Base-by-base conservation (phyloP, 2,329 filamentous ascomycete genomes). In the Nemania serpens region DNA sequence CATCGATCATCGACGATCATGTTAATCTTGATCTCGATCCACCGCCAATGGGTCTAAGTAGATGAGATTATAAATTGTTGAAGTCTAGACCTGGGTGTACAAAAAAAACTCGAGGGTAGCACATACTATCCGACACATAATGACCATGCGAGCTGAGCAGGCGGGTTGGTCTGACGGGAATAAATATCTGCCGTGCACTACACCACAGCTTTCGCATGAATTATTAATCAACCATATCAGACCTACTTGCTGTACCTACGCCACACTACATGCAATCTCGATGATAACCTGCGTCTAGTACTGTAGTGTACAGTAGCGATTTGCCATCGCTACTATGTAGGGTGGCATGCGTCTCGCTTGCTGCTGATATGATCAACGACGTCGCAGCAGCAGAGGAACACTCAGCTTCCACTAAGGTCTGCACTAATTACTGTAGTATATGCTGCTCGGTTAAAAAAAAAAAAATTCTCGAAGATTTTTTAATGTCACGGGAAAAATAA, bases 21-120 rank as follows among this genome's bases (percentile, higher is more conserved):
- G 17, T 52, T 22, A 25, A 36, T 15, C 25, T n/a, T 36, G 33
- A 62, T 62, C 53, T 53, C 52, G 57, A 63, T 60, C 52, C 22
- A 20, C 25, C 37, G 43, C 18, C 36, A 15, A 25, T 13, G 11
- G 43, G 6, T 29, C 10, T 12, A 13, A n/a, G 11, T 39, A 39
- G 36, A n/a, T n/a, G 36, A 39, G 15, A 39, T 12, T n/a, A 3
- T 39, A 39, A 18, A n/a, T 15, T 22, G 17, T 11, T 11, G n/a
- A 45, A 37, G 20, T 33, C 56, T 29, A 48, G 43, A 36, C 49
- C 12, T 22, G 25, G 17, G 29, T 39, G 12, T 22, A 10, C 36
- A 39, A 39, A 39, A 29, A 29, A 29, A 29, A 29, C 25, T 29
- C 3, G 7, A 29, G 7, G 25, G 25, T 29, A 3, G 25, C 25